Percentiles rank a stretch among this genome's conserved stretches.
These are phyloP conservation scores for Rubroshorea leprosula DNA, from an alignment of 345 rosid genomes.

Conservation along the genomic window DNA sequence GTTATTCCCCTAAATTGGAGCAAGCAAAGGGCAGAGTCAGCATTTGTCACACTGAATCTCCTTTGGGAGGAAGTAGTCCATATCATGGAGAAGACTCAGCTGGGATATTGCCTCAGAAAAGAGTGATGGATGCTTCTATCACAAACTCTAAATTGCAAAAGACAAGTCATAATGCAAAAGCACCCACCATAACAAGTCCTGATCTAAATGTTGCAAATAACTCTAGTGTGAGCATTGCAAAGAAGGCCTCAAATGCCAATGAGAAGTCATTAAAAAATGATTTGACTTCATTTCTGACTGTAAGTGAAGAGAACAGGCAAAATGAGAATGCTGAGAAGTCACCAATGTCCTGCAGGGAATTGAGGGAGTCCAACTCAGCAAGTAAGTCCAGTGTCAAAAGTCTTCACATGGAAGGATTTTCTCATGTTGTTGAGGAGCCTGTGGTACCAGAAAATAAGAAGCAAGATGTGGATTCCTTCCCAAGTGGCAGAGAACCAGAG, in stretches of 20 bases:
- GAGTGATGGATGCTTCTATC: conserved; percentile 27
- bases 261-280: conserved; percentile 20
- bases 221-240: conserved; percentile 16
- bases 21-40: conserved; percentile 14
- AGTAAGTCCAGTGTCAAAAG: conserved; percentile 13
- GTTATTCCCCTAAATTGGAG: conserved; percentile 28
- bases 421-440: conserved; percentile 15
- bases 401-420: conserved; percentile 8
- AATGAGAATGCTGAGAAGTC: conserved; percentile 17
- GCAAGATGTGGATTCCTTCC: conserved; percentile 24
- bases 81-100: conserved; percentile 23
- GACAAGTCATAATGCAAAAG: conserved; percentile 26
- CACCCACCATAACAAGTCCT: conserved; percentile 23
- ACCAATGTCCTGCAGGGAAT: conserved; percentile 18
- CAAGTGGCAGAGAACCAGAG: conserved; percentile 22
- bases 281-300: conserved; percentile 12
- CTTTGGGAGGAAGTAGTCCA: conserved; percentile 24
- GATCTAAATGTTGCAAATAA: conserved; percentile 21
- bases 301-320: conserved; percentile 12
- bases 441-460: conserved; percentile 10
- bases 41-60: conserved; percentile 25
- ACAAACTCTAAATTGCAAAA: conserved; percentile 27
- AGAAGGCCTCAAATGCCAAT: conserved; percentile 15
- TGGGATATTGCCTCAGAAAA: conserved; percentile 30
- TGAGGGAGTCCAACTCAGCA: conserved; percentile 15